phyloP scores from a whole-genome alignment of 2,329 filamentous ascomycete genomes.

The Fusarium nygamai region DNA sequence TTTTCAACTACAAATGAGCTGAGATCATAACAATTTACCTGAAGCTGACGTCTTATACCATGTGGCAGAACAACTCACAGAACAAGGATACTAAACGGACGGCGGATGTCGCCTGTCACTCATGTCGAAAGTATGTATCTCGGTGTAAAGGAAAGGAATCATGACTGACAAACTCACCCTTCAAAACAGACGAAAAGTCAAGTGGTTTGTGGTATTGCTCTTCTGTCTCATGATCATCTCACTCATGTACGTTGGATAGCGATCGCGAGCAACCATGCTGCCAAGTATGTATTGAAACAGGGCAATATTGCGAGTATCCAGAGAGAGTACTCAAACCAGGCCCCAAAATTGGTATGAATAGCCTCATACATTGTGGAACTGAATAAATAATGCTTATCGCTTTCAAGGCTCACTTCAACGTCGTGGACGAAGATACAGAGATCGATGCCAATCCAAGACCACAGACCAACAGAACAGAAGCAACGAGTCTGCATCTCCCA shows the following conservation, averaged over 20 bases:
- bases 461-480: background rate
- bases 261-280: background rate
- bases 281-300: background rate
- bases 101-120: background rate
- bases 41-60: background rate
- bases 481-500: background rate
- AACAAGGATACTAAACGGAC: background rate
- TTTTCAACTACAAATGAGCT: background rate
- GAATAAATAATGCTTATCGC: too few relatives aligned
- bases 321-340: background rate
- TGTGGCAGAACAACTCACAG: background rate
- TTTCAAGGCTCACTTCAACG: background rate
- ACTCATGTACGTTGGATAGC: rapidly evolving
- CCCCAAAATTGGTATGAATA: background rate
- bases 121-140: background rate
- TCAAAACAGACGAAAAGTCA: background rate
- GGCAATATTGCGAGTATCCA: background rate
- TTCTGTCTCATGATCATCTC: rapidly evolving
- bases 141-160: rapidly evolving
- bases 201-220: background rate
- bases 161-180: background rate
- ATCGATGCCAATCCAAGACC: background rate
- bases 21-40: background rate
- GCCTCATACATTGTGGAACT: too few relatives aligned
- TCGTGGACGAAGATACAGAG: background rate